Conservation (phyloP, 2,329 filamentous ascomycete genomes). For the Monosporascus sp. region DNA sequence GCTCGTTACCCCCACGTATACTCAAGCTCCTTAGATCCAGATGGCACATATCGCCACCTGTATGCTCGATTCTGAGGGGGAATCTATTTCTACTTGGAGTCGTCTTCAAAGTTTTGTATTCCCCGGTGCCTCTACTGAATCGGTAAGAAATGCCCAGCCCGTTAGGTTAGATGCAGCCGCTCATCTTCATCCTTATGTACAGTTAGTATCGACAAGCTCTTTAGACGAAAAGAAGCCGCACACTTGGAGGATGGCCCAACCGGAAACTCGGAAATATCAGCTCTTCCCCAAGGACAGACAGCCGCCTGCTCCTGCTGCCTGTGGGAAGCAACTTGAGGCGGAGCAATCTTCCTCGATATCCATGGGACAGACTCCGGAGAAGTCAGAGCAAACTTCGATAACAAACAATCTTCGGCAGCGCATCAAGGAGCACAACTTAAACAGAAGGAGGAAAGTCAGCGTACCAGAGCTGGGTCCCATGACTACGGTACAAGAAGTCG, state of each 20-base stretch:
- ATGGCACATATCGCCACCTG: conserved; percentile 62
- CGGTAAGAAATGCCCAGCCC: conserved; percentile 31
- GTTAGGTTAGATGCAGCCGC: conserved; percentile 13
- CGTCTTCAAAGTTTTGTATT: conserved; percentile 41
- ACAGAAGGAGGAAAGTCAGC: conserved; percentile 57
- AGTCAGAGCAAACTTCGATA: conserved; percentile 34
- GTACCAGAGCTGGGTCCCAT: conserved; percentile 61
- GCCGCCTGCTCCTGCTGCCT: conserved; percentile 30
- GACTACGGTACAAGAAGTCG: conserved; percentile 62
- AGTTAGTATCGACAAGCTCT: conserved; percentile 26
- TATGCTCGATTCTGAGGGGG: conserved; percentile 44
- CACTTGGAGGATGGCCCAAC: conserved; percentile 55
- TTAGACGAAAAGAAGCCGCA: conserved; percentile 43
- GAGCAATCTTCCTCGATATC: conserved; percentile 42
- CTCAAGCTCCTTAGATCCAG: conserved; percentile 24
- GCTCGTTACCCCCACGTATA: background rate
- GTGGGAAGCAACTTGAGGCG: conserved; percentile 42
- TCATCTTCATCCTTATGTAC: conserved; percentile 19
- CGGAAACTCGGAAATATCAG: conserved; percentile 54
- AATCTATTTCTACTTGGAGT: conserved; percentile 32
- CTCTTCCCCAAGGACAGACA: conserved; percentile 53
- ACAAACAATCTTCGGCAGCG: conserved; percentile 43
- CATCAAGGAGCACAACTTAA: conserved; percentile 53
- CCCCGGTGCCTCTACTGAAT: conserved; percentile 32
- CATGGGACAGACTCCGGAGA: conserved; percentile 35